These are phyloP conservation scores for Diaporthe capsici DNA, from an alignment of 2,329 filamentous ascomycete genomes.

Conservation along the genomic window DNA sequence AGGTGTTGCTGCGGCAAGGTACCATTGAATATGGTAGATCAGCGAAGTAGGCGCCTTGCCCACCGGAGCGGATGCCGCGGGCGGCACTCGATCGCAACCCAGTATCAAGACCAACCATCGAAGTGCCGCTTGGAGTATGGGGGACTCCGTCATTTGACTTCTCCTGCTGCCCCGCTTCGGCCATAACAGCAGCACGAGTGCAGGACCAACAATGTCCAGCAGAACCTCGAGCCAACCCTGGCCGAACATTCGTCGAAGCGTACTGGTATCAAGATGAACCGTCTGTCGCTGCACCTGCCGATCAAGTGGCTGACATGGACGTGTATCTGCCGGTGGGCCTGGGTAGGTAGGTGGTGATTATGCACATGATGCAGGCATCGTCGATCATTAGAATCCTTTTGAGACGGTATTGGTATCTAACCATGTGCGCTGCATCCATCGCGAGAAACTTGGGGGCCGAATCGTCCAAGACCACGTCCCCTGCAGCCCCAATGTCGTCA, in stretches of 20 bases:
- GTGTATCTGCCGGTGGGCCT: constrained; percentile 28
- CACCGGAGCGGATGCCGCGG: constrained; percentile 25
- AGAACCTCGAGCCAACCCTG: constrained; percentile 18
- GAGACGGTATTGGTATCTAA: constrained; percentile 35
- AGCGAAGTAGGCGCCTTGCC: constrained; percentile 15
- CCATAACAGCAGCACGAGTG: constrained; percentile 2
- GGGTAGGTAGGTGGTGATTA: constrained; percentile 27
- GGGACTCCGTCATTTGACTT: constrained; percentile 17
- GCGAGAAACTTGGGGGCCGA: constrained; percentile 34
- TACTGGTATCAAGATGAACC: background rate
- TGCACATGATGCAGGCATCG: constrained; percentile 39
- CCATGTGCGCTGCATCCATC: constrained; percentile 39
- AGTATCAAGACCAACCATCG: constrained; percentile 23
- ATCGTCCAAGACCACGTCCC: constrained; percentile 14
- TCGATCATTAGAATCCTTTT: constrained; percentile 41
- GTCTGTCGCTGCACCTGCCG: constrained; percentile 34
- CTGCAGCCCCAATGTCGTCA: constrained; percentile 37
- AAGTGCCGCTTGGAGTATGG: constrained; percentile 30
- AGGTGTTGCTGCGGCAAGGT: constrained; percentile 10
- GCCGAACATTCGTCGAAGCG: background rate
- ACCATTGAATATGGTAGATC: constrained; percentile 12
- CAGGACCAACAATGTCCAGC: constrained; percentile 1
- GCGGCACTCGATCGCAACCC: constrained; percentile 15
- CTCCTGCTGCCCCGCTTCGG: constrained; percentile 25
- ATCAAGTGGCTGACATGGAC: constrained; percentile 29